phyloP scores from a whole-genome alignment of 2,329 filamentous ascomycete species.

The Mariannaea elegans region DNA sequence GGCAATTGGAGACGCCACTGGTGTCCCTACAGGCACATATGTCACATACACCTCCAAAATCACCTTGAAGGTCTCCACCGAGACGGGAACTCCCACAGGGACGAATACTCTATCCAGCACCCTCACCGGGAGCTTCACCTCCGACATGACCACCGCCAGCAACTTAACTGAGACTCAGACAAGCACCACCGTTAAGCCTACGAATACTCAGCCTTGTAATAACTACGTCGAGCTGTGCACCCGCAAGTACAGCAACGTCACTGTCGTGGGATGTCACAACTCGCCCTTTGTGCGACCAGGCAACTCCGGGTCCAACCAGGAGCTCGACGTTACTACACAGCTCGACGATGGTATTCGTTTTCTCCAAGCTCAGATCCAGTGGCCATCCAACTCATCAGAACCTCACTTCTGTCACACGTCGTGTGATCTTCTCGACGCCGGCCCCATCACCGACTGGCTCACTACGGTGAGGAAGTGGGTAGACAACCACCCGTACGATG shows the following conservation, averaged over 20 bases:
- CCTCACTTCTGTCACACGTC: constrained; percentile 86
- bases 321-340: constrained; percentile 72
- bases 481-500: constrained; percentile 79
- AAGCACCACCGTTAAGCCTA: constrained; percentile 53
- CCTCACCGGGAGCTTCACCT: constrained; percentile 56
- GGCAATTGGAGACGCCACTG: constrained; percentile 44
- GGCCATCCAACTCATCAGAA: constrained; percentile 56
- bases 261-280: constrained; percentile 81
- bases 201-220: constrained; percentile 84
- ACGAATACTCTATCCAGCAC: constrained; percentile 48
- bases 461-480: constrained; percentile 77
- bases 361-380: constrained; percentile 71
- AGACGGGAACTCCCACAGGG: constrained; percentile 20
- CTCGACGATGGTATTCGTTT: constrained; percentile 79
- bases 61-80: constrained; percentile 26
- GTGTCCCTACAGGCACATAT: constrained; percentile 42
- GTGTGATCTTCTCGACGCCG: constrained; percentile 83
- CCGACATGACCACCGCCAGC: constrained; percentile 43
- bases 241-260: constrained; percentile 83
- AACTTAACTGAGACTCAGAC: constrained; percentile 54
- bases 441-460: constrained; percentile 80
- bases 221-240: constrained; percentile 79
- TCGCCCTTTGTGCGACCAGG: constrained; percentile 77
- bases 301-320: constrained; percentile 81
- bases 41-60: constrained; percentile 39